Percentiles rank a stretch among this genome's conserved stretches.
Evolutionary conservation across 495 filamentous ascomycete species (phyloP).

Genomic region (Aspergillus conjunctus): DNA sequence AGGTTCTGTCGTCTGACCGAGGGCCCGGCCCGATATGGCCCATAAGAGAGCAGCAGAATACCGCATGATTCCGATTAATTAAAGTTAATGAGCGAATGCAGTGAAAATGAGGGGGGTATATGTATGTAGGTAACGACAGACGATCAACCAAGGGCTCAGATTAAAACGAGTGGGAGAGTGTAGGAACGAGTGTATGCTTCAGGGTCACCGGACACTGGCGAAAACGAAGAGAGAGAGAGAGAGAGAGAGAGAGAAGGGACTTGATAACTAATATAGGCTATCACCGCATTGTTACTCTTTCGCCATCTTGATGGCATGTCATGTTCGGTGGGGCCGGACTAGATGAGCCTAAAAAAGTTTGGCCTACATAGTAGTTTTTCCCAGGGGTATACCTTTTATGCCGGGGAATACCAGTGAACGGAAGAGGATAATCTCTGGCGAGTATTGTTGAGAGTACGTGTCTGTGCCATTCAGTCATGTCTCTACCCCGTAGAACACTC

Average conservation of each 20-base stretch:
- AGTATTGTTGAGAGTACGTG: no score
- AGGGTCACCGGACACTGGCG: background rate
- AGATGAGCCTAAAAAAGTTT: background rate
- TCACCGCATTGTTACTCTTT: no score
- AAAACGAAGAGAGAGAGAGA: background rate
- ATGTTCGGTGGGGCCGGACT: background rate
- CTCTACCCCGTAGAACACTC: no score
- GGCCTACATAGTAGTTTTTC: no score
- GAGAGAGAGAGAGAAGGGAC: background rate
- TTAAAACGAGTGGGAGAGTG: background rate
- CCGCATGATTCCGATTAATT: background rate
- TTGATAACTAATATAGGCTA: background rate
- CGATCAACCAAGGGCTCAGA: background rate
- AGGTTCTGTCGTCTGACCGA: slow-evolving; percentile 11
- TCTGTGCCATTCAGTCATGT: no score
- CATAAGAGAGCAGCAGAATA: background rate
- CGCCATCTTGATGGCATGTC: background rate
- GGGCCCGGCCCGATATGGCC: background rate
- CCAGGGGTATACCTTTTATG: no score
- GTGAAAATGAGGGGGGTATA: background rate
- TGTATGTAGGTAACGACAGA: background rate
- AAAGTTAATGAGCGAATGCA: background rate
- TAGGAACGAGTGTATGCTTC: background rate
- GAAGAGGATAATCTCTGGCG: no score
- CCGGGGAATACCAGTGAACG: no score